Evolutionary conservation across 2,329 filamentous ascomycete genomes (phyloP).

Genomic region (Colletotrichum australisinense): DNA sequence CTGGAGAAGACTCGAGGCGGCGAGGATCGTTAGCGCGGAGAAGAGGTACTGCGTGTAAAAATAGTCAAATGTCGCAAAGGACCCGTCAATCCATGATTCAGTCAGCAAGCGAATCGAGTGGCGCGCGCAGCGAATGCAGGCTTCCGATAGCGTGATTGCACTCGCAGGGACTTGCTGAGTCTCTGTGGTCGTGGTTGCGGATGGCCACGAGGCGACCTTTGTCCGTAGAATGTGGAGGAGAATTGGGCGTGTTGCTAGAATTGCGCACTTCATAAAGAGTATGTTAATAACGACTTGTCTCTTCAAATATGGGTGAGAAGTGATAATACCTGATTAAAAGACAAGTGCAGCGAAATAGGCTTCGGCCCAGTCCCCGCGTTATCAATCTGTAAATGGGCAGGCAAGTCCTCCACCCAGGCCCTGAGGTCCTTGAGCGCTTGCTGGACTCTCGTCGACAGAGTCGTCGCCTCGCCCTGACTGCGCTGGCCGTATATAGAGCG

Average conservation of each 20-base stretch:
- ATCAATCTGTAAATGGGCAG: conserved; percentile 45
- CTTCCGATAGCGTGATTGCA: conserved; percentile 52
- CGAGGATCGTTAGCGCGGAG: conserved; percentile 55
- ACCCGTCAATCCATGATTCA: conserved; percentile 57
- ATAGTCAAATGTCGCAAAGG: conserved; percentile 59
- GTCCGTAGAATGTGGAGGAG: conserved; percentile 46
- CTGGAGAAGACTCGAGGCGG: conserved; percentile 52
- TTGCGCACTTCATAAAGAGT: conserved; percentile 41
- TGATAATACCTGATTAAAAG: conserved; percentile 47
- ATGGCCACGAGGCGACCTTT: conserved; percentile 38
- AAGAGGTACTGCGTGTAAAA: conserved; percentile 60
- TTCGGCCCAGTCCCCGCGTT: conserved; percentile 39
- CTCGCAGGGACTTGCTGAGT: conserved; percentile 42
- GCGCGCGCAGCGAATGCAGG: conserved; percentile 57
- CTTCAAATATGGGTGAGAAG: too few relatives aligned
- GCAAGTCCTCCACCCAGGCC: conserved; percentile 46
- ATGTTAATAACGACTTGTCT: conserved; percentile 31
- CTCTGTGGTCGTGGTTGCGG: conserved; percentile 29
- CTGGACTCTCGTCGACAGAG: conserved; percentile 47
- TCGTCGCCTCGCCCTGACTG: conserved; percentile 40
- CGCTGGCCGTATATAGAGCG: conserved; percentile 46
- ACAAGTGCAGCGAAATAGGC: conserved; percentile 46
- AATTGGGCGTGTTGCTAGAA: conserved; percentile 47
- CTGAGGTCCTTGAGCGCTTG: conserved; percentile 45
- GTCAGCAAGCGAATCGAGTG: conserved; percentile 55